These are phyloP conservation scores for Candida peoriensis DNA, from an alignment of 805 yeast genomes.

Conservation along the genomic window DNA sequence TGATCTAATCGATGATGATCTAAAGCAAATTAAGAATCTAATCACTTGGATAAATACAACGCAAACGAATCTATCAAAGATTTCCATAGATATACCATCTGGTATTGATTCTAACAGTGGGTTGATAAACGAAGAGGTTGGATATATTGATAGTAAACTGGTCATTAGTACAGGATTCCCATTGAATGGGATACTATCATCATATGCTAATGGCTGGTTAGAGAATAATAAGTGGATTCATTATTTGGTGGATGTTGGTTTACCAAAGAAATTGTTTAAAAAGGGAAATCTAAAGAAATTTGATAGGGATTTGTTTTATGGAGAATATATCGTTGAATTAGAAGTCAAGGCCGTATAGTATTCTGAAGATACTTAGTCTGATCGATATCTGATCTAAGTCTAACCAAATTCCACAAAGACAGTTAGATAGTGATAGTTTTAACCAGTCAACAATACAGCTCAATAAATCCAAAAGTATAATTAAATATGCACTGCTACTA, in stretches of 20 bases:
- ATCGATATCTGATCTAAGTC: too few species aligned
- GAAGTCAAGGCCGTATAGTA: constrained; percentile 9
- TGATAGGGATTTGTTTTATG: constrained; percentile 29
- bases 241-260: constrained; percentile 64
- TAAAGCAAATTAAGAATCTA: constrained; percentile 35
- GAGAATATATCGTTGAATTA: constrained; percentile 16
- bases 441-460: too few species aligned
- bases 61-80: constrained; percentile 34
- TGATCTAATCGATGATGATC: constrained; percentile 43
- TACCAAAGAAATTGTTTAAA: constrained; percentile 53
- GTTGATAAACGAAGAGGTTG: constrained; percentile 24
- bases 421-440: too few species aligned
- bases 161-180: constrained; percentile 74
- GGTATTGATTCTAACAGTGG: constrained; percentile 87
- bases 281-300: constrained; percentile 42
- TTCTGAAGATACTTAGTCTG: too few species aligned
- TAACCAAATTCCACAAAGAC: too few species aligned
- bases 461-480: too few species aligned
- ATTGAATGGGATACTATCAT: constrained; percentile 52
- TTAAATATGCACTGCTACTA: too few species aligned
- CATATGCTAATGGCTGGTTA: constrained; percentile 51
- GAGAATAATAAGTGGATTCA: constrained; percentile 47
- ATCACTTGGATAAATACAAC: constrained; percentile 74
- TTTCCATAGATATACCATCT: constrained; percentile 77
- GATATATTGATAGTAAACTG: constrained; percentile 45